Percentiles rank a stretch among this genome's conserved stretches.
Conservation (phyloP, 2,329 filamentous ascomycete genomes). For the Endoconidiophora polonica region DNA sequence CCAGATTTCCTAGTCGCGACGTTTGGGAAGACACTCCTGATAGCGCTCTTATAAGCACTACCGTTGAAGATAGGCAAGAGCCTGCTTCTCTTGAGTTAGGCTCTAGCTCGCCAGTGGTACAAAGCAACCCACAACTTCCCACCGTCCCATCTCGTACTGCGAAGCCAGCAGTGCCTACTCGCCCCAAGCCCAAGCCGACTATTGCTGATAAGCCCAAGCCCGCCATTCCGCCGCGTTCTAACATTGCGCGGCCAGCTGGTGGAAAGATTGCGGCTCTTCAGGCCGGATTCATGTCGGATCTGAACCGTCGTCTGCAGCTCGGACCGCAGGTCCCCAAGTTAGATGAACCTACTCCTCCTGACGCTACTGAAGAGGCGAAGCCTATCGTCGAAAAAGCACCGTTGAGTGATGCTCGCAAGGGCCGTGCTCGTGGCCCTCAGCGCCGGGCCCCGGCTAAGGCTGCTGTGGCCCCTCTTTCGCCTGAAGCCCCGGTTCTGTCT, state of each 20-base stretch:
- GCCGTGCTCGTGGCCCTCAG: conserved; percentile 73
- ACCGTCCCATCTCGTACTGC: conserved; percentile 19
- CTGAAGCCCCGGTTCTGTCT: conserved; percentile 18
- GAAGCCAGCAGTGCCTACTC: conserved; percentile 21
- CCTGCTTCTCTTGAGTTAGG: neutral
- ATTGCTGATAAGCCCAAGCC: conserved; percentile 58
- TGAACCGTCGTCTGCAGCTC: conserved; percentile 75
- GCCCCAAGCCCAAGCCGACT: conserved; percentile 36
- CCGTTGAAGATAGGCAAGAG: conserved; percentile 28
- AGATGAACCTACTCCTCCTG: conserved; percentile 37
- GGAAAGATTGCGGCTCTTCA: conserved; percentile 84
- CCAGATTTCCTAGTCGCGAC: conserved; percentile 66
- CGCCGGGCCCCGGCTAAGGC: conserved; percentile 48
- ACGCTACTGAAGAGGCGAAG: conserved; percentile 38
- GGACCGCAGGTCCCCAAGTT: conserved; percentile 71
- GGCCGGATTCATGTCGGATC: conserved; percentile 79
- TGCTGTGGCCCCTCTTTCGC: conserved; percentile 22
- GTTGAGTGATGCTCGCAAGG: conserved; percentile 77
- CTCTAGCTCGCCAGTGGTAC: neutral
- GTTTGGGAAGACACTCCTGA: conserved; percentile 92
- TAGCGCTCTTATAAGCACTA: conserved; percentile 63
- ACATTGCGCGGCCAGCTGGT: conserved; percentile 45
- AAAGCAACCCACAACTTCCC: conserved; percentile 1
- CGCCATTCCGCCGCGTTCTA: conserved; percentile 44
- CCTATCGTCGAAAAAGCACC: conserved; percentile 40